Base-by-base conservation (phyloP, 2,329 filamentous ascomycete species). In the Aspergillus sp. region DNA sequence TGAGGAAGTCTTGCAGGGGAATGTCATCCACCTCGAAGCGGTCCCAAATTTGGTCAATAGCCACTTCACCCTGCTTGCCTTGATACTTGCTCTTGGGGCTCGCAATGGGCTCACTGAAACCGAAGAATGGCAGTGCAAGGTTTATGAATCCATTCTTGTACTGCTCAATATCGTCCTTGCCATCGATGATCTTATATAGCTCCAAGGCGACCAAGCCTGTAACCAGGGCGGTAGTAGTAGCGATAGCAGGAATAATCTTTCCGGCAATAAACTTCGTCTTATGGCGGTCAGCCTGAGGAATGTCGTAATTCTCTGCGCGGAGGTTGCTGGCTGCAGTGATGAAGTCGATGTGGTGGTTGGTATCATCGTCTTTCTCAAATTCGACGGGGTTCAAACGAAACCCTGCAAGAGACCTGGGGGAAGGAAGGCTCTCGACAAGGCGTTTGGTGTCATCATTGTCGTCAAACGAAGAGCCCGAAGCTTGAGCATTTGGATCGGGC, bases 71-170 rank as follows among this genome's bases (percentile, higher is more conserved):
- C 47, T 91, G 80, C 56, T 89, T 89, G 23, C 92, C 91, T 74
- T 88, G 82, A 81, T 98, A 99, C 71, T 87, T 91, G 66, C 94
- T 91, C 85, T 97, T 98, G 31, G 93, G 92, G 69, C 92, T 97
- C 5, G 89, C 89, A 70, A 99, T 96, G 2, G 95, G 95, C 80
- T 99, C 95, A 73, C 92, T 96, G 85, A 99, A 99, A 45, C 94
- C 94, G 70, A 99, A 97, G 85, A 99, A 98, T 0, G 95, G 95
- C 66, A 99, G 82, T 1, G 95, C 95, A 68, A 99, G 81, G 81
- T 99, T 99, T 80, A 98, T 85, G 79, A 99, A 99, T 17, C 95
- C 95, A 75, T 99, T 99, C 87, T 98, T 98, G 88, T 96, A 99
- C 80, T 98, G 91, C 81, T 98, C 95, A 67, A 97, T 90, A 70